A percentile compares a stretch with the other conserved stretches of the same genome.
phyloP scores from a whole-genome alignment of 768 basidiomycete species.

The Royoungia palumana region DNA sequence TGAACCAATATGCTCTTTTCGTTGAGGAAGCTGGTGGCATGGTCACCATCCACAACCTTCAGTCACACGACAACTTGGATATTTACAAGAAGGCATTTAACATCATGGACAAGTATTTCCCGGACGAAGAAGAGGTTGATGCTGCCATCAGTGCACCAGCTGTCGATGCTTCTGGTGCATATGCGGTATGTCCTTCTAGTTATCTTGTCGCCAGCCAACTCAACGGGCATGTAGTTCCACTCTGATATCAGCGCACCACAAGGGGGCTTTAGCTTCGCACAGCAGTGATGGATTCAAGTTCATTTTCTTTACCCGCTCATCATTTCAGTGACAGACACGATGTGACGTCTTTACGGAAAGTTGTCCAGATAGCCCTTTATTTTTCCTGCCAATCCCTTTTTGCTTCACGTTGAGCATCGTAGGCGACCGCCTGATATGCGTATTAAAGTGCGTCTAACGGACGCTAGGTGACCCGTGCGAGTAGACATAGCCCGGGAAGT shows the following conservation, averaged over 20 bases:
- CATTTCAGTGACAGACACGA: slow-evolving; percentile 22
- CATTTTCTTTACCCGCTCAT: slow-evolving; percentile 11
- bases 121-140: slow-evolving; percentile 93
- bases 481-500: slow-evolving; percentile 21
- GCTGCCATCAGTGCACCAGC: slow-evolving; percentile 74
- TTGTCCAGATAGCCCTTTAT: slow-evolving; percentile 13
- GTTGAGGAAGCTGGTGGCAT: slow-evolving; percentile 99
- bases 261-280: slow-evolving; percentile 94
- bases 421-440: slow-evolving; percentile 17
- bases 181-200: slow-evolving; percentile 52
- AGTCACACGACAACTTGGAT: slow-evolving; percentile 98
- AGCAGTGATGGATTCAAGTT: slow-evolving; percentile 42
- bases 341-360: slow-evolving; percentile 13
- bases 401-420: slow-evolving; percentile 23
- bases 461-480: slow-evolving; percentile 23
- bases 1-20: slow-evolving; percentile 90
- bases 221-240: slow-evolving; percentile 57
- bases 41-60: slow-evolving; percentile 97
- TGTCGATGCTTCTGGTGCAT: slow-evolving; percentile 69
- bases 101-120: slow-evolving; percentile 98
- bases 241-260: slow-evolving; percentile 84
- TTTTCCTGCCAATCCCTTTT: slow-evolving; percentile 10
- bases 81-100: slow-evolving; percentile 99
- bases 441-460: slow-evolving; percentile 33
- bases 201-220: slow-evolving; percentile 3